Percentiles rank a stretch among this genome's conserved stretches.
These are phyloP conservation scores for Pseudonectria foliicola DNA, from an alignment of 2,329 filamentous ascomycete species.

Conservation along the genomic window DNA sequence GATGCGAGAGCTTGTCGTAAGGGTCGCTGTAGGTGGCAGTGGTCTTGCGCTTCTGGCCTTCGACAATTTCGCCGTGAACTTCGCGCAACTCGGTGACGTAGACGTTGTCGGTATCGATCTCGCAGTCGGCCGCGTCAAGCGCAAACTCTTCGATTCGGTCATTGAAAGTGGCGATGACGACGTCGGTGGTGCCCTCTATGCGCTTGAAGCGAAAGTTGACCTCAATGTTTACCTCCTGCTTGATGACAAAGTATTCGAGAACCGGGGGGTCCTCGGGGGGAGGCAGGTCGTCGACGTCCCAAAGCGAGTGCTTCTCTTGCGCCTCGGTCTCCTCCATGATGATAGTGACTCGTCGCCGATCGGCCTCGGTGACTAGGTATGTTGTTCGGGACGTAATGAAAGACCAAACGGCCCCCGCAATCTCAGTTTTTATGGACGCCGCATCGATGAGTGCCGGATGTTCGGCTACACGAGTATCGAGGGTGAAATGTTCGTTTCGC, in stretches of 20 bases:
- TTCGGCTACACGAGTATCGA: too few species aligned
- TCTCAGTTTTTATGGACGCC: slow-evolving; percentile 12
- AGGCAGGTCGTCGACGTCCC: slow-evolving; percentile 25
- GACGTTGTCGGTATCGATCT: slow-evolving; percentile 47
- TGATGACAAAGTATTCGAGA: slow-evolving; percentile 51
- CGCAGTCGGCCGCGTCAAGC: slow-evolving; percentile 56
- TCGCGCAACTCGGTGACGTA: slow-evolving; percentile 39
- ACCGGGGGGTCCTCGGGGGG: slow-evolving; percentile 29
- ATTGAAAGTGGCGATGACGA: slow-evolving; percentile 63
- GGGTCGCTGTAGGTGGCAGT: slow-evolving; percentile 51
- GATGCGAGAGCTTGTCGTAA: slow-evolving; percentile 57
- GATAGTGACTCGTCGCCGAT: slow-evolving; percentile 11
- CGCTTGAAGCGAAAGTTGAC: slow-evolving; percentile 73
- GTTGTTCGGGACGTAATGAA: slow-evolving; percentile 11
- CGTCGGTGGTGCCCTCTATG: slow-evolving; percentile 71
- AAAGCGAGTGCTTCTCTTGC: slow-evolving; percentile 21
- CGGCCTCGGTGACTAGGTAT: neutral
- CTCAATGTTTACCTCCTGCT: slow-evolving; percentile 85
- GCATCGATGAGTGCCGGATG: slow-evolving; percentile 15
- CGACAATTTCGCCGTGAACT: slow-evolving; percentile 26
- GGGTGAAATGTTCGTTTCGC: too few species aligned
- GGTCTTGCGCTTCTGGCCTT: slow-evolving; percentile 34
- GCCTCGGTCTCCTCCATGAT: slow-evolving; percentile 13
- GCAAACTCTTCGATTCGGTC: slow-evolving; percentile 51
- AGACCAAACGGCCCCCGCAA: slow-evolving; percentile 19